phyloP scores from a whole-genome alignment of 371 early-diverging fungal genomes.

The Smittium culicis region DNA sequence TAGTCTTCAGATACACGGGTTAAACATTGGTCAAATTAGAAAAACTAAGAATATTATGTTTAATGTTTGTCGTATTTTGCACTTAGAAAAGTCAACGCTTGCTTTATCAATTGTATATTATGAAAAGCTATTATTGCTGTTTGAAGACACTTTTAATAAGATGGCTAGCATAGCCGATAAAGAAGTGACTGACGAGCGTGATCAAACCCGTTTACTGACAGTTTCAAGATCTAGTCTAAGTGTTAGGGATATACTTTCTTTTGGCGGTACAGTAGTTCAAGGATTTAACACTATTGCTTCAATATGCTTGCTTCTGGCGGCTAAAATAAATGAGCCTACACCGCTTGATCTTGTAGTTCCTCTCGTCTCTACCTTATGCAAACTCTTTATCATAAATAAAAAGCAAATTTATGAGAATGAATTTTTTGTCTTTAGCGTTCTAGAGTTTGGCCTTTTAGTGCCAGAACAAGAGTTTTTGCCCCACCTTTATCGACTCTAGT shows the following conservation, averaged over 20 bases:
- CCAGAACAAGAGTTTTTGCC: slow-evolving; percentile 69
- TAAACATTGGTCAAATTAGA: slow-evolving; percentile 48
- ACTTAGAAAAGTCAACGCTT: slow-evolving; percentile 79
- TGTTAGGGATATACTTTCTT: slow-evolving; percentile 33
- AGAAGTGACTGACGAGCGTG: background rate
- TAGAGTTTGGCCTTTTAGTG: slow-evolving; percentile 72
- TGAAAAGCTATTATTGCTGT: slow-evolving; percentile 66
- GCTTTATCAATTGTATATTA: slow-evolving; percentile 81
- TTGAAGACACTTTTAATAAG: background rate
- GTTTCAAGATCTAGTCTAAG: background rate
- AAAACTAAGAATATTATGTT: slow-evolving; percentile 38
- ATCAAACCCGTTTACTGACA: background rate
- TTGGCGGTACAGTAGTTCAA: background rate
- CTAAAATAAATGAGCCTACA: slow-evolving; percentile 8
- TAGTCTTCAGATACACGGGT: slow-evolving; percentile 29
- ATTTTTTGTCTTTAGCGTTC: slow-evolving; percentile 66
- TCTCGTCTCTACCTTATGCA: slow-evolving; percentile 3
- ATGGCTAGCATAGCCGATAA: background rate
- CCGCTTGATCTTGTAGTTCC: background rate
- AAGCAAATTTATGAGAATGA: slow-evolving; percentile 73
- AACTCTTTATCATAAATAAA: slow-evolving; percentile 51
- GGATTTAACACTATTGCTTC: slow-evolving; percentile 14
- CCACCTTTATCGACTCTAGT: slow-evolving; percentile 51
- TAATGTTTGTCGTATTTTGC: slow-evolving; percentile 32
- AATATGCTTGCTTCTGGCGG: slow-evolving; percentile 15